Percentiles rank a stretch among this genome's conserved stretches.
phyloP scores from a whole-genome alignment of 2,329 filamentous ascomycete species.

The Rhinocladiella mackenziei region DNA sequence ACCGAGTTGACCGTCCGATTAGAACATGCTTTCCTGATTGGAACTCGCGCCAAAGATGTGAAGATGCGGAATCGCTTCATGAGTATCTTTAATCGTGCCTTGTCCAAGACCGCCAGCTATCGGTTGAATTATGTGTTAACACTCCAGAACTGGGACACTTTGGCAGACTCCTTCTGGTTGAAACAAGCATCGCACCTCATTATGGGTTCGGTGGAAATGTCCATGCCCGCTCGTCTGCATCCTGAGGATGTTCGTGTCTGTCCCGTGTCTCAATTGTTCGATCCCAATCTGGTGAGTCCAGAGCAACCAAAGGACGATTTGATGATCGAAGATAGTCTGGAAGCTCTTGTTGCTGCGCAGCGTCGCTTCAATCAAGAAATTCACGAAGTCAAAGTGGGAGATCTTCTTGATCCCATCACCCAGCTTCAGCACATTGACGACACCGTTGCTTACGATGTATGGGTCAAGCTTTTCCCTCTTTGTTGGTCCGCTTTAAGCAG shows the following conservation, averaged over 20 bases:
- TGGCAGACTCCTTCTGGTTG: constrained; percentile 94
- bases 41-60: constrained; percentile 85
- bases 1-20: constrained; percentile 95
- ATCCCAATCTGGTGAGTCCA: constrained; percentile 58
- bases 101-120: constrained; percentile 87
- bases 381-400: constrained; percentile 78
- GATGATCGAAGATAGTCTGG: constrained; percentile 78
- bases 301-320: constrained; percentile 60
- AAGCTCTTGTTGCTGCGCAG: constrained; percentile 72
- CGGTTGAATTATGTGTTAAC: constrained; percentile 84
- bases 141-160: constrained; percentile 93
- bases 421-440: constrained; percentile 89
- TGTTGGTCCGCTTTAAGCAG: constrained; percentile 85
- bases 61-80: constrained; percentile 97
- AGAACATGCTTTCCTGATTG: constrained; percentile 97
- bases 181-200: constrained; percentile 91
- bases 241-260: constrained; percentile 77
- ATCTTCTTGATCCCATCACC: constrained; percentile 81
- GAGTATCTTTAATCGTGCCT: constrained; percentile 88
- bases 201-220: constrained; percentile 84
- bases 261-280: constrained; percentile 68
- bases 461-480: constrained; percentile 85
- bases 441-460: constrained; percentile 79
- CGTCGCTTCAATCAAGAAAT: constrained; percentile 79
- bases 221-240: constrained; percentile 71